Conservation (phyloP, 164 flowering plant genomes). For the Malania oleifera region DNA sequence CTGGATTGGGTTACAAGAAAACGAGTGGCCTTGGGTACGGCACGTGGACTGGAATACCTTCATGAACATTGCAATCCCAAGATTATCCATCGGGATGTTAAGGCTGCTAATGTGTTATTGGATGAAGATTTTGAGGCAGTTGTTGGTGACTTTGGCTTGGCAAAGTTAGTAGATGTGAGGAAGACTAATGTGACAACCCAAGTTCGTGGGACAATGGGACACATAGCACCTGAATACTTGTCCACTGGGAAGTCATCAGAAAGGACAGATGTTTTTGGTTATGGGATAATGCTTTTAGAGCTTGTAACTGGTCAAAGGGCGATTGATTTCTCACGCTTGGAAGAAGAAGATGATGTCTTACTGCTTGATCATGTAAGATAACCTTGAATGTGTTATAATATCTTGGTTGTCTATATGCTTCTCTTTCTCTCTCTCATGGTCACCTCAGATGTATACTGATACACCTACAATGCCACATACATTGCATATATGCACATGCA, state of each 20-base stretch:
- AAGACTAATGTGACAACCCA: slow-evolving; percentile 98
- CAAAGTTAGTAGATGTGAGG: slow-evolving; percentile 73
- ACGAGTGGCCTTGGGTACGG: slow-evolving; percentile 77
- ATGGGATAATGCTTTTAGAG: slow-evolving; percentile 87
- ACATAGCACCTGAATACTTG: slow-evolving; percentile 96
- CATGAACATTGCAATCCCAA: slow-evolving; percentile 93
- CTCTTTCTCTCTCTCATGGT: not conserved
- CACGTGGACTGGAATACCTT: slow-evolving; percentile 83
- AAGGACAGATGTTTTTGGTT: slow-evolving; percentile 96
- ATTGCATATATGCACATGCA: too few species aligned
- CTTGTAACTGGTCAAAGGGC: slow-evolving; percentile 88
- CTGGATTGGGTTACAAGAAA: slow-evolving; percentile 86
- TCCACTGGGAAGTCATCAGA: slow-evolving; percentile 98
- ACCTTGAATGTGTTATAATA: too few species aligned
- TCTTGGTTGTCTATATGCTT: not conserved
- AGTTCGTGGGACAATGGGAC: slow-evolving; percentile 93
- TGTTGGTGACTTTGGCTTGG: slow-evolving; percentile 97
- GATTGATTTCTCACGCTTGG: slow-evolving; percentile 4
- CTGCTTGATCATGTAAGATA: slow-evolving; percentile 8
- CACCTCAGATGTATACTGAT: not conserved
- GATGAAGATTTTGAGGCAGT: slow-evolving; percentile 93
- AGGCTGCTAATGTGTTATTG: slow-evolving; percentile 92
- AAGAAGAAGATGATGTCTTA: slow-evolving; percentile 9
- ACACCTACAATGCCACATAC: too few species aligned
- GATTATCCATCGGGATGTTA: slow-evolving; percentile 95